Conservation (phyloP, 768 basidiomycete genomes). For the Sistotremastrum niveocremeum region DNA sequence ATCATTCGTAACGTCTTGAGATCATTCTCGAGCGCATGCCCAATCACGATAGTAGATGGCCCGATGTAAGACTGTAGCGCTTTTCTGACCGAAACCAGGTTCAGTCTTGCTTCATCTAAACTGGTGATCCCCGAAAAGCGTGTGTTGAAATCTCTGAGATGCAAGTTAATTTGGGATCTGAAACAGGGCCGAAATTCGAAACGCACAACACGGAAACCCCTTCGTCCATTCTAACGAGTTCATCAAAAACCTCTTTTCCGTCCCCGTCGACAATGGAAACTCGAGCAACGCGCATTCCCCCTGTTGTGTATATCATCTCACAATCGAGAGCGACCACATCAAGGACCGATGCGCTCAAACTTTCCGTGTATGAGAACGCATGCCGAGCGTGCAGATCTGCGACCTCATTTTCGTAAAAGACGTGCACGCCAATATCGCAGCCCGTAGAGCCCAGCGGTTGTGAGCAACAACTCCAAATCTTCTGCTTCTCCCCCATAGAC, state of each 20-base stretch:
- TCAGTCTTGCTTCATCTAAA: constrained; percentile 39
- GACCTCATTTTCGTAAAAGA: constrained; percentile 71
- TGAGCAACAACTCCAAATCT: constrained; percentile 74
- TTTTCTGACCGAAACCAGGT: constrained; percentile 51
- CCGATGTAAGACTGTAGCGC: constrained; percentile 63
- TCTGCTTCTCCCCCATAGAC: constrained; percentile 46
- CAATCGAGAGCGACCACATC: constrained; percentile 89
- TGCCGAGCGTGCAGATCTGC: constrained; percentile 60
- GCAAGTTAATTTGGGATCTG: neutral
- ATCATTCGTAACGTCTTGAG: constrained; percentile 80
- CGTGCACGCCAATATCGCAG: constrained; percentile 72
- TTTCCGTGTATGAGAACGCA: constrained; percentile 44
- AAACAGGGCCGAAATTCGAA: neutral
- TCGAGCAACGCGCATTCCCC: constrained; percentile 81
- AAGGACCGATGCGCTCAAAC: constrained; percentile 20
- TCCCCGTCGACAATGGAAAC: constrained; percentile 77
- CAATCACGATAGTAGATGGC: constrained; percentile 74
- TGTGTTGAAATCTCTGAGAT: constrained; percentile 74
- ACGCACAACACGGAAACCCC: constrained; percentile 66
- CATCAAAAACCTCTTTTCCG: constrained; percentile 68
- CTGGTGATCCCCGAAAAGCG: constrained; percentile 74
- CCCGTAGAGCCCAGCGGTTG: constrained; percentile 43
- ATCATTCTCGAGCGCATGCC: constrained; percentile 90
- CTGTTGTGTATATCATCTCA: constrained; percentile 93
- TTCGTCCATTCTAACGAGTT: constrained; percentile 68